Base-by-base conservation (phyloP, 2,329 filamentous ascomycete genomes). In the Anisogramma anomala region DNA sequence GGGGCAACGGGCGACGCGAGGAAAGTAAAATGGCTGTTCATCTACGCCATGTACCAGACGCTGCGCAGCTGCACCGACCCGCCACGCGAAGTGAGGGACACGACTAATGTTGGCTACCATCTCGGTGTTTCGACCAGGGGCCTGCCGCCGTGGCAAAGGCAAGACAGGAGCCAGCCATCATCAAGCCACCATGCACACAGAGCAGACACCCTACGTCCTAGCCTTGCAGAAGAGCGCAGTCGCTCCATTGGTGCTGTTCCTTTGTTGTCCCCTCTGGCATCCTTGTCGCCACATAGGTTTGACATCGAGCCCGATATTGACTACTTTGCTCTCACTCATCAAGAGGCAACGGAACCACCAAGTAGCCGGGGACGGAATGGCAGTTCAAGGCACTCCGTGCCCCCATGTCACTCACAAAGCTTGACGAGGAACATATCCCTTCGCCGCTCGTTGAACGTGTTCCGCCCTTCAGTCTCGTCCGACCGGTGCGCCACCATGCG, bases 11-110 rank as follows among this genome's bases (percentile, higher is more conserved):
- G 70, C 7, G 84, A 89, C 48, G 82, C 76, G 1, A 75, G 84
- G 30, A 88, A 86, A 57, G 72, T 87, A 13, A 71, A 84, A 28
- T 91, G 84, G 84, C 73, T 88, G 22, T 55, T 88, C 26, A 70
- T 89, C 6, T 89, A 89, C 52, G 71, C 77, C 14, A 70, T 77
- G 3, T 71, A 85, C 42, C 84, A 91, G 55, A 79, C 77, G n/a
- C 67, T 91, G 1, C 69, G 72, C 8, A 74, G 74, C 39, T 77
- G 77, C 27, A 79, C 75, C 1, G 63, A 71, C 25, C 65, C 72
- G 0, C 79, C 84, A 0, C 55, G 63, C 4, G 75, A 83, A 50
- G 76, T 84, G 20, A 65, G 66, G 13, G 72, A 81, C 41, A 62
- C 66, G 1, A 63, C 68, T 1, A 65, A 64, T 11, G 66, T 75